Percentiles rank a stretch among this genome's conserved stretches.
These are phyloP conservation scores for Hymenoscyphus infarciens DNA, from an alignment of 2,329 filamentous ascomycete genomes.

Conservation along the genomic window DNA sequence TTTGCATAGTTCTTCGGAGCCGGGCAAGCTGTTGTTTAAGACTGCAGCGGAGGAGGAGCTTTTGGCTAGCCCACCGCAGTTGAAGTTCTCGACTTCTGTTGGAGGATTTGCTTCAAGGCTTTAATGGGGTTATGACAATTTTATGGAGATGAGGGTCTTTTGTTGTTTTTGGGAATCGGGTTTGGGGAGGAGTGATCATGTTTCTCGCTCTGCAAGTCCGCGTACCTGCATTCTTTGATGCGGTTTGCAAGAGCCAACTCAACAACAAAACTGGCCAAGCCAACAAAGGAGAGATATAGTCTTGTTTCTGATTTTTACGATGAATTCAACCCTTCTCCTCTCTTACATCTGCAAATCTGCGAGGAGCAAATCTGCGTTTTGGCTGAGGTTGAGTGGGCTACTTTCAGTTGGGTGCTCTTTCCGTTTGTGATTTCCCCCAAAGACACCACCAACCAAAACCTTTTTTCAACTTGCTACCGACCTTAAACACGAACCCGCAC, in stretches of 20 bases:
- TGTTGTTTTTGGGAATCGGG: not conserved
- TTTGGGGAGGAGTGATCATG: not conserved
- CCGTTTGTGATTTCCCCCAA: not conserved
- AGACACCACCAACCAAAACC: not conserved
- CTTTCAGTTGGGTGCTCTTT: not conserved
- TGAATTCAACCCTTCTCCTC: not conserved
- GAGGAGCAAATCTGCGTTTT: not conserved
- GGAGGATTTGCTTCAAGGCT: conserved; percentile 27
- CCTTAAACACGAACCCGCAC: not conserved
- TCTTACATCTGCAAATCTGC: not conserved
- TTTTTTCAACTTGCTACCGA: not conserved
- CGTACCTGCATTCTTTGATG: not conserved
- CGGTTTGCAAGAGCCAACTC: not conserved
- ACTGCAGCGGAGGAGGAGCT: conserved; percentile 27
- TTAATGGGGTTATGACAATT: not conserved
- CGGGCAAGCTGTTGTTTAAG: conserved; percentile 25
- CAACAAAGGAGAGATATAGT: conserved; percentile 1
- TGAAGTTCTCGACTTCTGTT: conserved; percentile 29
- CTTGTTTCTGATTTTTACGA: not conserved
- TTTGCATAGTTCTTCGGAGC: conserved; percentile 25
- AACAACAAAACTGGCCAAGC: not conserved
- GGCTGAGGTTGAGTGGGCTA: not conserved
- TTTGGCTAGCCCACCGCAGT: conserved; percentile 21
- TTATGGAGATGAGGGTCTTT: not conserved
- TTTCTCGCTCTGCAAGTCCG: not conserved